Conservation (phyloP, 225 moss, liverwort and hornwort species). For the Polytrichum formosum region DNA sequence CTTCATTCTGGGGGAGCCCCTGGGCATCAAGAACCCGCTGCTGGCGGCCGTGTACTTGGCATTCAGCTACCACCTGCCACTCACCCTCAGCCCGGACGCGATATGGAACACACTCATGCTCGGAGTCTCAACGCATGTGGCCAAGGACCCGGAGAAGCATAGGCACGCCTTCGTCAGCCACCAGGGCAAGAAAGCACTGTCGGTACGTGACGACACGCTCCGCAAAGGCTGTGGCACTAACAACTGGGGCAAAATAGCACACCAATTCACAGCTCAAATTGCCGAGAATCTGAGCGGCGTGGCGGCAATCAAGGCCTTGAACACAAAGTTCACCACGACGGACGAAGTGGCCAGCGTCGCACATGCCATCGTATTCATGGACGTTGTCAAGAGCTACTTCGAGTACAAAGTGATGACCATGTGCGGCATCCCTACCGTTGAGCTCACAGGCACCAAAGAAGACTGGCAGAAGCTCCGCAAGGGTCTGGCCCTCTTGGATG, state of each 20-base stretch:
- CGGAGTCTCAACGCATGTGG: conserved; percentile 3
- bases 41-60: conserved; percentile 8
- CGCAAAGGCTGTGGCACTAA: background rate
- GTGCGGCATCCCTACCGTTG: conserved; percentile 25
- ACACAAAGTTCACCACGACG: conserved; percentile 19
- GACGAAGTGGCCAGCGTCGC: conserved; percentile 11
- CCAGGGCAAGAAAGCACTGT: background rate
- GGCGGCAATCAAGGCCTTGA: conserved; percentile 14
- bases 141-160: conserved; percentile 3
- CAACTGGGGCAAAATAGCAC: background rate
- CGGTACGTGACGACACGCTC: background rate
- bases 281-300: conserved; percentile 15
- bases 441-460: conserved; percentile 13
- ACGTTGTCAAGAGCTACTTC: conserved; percentile 35
- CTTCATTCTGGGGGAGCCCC: background rate
- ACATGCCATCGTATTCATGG: conserved; percentile 36
- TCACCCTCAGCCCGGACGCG: conserved; percentile 11
- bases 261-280: conserved; percentile 1
- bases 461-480: conserved; percentile 16
- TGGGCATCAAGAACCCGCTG: conserved; percentile 1
- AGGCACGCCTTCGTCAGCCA: conserved; percentile 9
- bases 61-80: conserved; percentile 8
- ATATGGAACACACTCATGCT: conserved; percentile 8
- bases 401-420: rapidly evolving
- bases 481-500: conserved; percentile 11